Evolutionary conservation across 306 rosid species (phyloP).

Genomic region (Erythrophleum fordii): DNA sequence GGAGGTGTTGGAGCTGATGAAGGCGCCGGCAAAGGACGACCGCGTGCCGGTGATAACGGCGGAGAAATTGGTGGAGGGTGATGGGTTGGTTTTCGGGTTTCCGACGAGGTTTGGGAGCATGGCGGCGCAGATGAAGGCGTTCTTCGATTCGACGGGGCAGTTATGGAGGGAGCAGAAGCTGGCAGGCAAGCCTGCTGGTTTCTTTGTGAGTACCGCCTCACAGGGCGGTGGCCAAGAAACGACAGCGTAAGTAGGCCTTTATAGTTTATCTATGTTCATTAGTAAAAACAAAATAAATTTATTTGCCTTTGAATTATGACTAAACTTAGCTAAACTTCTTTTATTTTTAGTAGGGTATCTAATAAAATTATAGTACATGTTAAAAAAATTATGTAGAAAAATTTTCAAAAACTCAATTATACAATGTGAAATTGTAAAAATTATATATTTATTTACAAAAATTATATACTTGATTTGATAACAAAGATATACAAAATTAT

Average conservation of each 20-base stretch:
- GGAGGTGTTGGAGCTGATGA: slow-evolving; percentile 44
- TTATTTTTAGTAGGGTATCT: too few species aligned
- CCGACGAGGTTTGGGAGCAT: slow-evolving; percentile 64
- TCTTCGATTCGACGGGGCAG: slow-evolving; percentile 52
- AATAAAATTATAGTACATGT: too few species aligned
- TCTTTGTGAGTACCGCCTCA: slow-evolving; percentile 62
- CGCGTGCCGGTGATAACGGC: slow-evolving; percentile 49
- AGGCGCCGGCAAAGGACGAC: slow-evolving; percentile 46
- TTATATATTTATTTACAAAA: too few species aligned
- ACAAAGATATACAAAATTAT: too few species aligned
- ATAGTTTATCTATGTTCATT: too few species aligned
- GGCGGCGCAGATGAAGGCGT: slow-evolving; percentile 69
- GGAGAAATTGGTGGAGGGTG: slow-evolving; percentile 54
- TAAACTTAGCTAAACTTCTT: too few species aligned
- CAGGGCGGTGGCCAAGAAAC: slow-evolving; percentile 73
- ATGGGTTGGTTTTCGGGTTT: slow-evolving; percentile 62
- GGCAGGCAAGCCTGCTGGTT: slow-evolving; percentile 62
- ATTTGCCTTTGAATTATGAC: too few species aligned
- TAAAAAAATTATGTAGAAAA: too few species aligned
- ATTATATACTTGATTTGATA: too few species aligned
- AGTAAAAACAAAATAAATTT: too few species aligned
- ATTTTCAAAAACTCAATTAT: too few species aligned
- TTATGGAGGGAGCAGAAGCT: slow-evolving; percentile 61
- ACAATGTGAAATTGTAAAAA: too few species aligned
- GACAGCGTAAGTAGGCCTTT: slow-evolving; percentile 56